Evolutionary conservation across 257 asterid species (phyloP), one percentile per base, ranked within the genome.

Genomic region (Fraxinus anomala): DNA sequence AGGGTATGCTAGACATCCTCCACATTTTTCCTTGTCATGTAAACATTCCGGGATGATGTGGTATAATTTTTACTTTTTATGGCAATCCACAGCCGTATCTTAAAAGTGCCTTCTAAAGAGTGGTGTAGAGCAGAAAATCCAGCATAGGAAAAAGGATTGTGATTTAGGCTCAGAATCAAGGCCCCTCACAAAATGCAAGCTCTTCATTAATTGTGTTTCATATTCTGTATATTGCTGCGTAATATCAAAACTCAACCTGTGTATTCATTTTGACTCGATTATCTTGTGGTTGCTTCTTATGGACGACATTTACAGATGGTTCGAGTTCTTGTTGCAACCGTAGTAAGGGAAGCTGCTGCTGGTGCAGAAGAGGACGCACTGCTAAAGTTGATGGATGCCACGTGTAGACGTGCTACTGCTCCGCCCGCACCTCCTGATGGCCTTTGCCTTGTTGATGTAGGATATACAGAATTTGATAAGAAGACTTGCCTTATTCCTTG

Each of bases 341-440:
- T 90, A 33, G 83, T 95, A 31, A 88, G 99, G 80, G 99, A 95
- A 87, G 98, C 99, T 31, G 97, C 96, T 51, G 98, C 99, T 11
- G 98, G 97, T 66, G 98, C 98, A 3, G 94, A 86, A 9, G 97
- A 89, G 4, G 95, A 90, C 74, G 89, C 92, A 23, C 79, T 96
- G 87, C 83, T 92, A 80, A 91, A 85, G 86, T 89, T 96, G 87
- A 92, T 92, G 92, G 98, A 90, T 30, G 97, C 99, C 40, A 88
- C 97, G 1, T 95, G 99, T 74, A 83, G 99, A 78, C 97, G 98
- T 19, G 98, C 99, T 74, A 95, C 99, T 33, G 97, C 98, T 28
- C 98, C 98, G 1, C 99, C 99, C 12, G 97, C 99, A 6, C 98
- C 99, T 8, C 92, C 97, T 0, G 97, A 93, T 66, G 99, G 99